Conservation (phyloP, 2,329 filamentous ascomycete species). For the Cyphellophora attinorum region DNA sequence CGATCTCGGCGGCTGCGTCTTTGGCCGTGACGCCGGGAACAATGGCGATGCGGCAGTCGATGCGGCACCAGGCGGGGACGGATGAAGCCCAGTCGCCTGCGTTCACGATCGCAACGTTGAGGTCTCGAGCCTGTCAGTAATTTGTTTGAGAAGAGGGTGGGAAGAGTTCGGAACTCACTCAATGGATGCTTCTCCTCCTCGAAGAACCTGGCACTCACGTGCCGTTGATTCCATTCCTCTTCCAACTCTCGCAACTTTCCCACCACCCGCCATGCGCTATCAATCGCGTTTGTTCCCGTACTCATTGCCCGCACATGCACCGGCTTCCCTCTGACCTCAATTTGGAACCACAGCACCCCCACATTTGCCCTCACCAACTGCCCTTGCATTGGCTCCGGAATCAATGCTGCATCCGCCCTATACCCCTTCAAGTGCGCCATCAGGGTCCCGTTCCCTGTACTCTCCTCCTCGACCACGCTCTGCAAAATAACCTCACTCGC, state of each 20-base stretch:
- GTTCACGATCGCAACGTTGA: conserved; percentile 15
- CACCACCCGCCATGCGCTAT: conserved; percentile 12
- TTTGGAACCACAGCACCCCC: conserved; percentile 14
- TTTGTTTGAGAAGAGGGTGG: background rate
- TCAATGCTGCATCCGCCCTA: conserved; percentile 13
- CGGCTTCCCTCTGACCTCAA: conserved; percentile 12
- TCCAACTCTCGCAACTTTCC: conserved; percentile 12
- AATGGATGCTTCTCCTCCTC: conserved; percentile 13
- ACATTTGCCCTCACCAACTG: conserved; percentile 14
- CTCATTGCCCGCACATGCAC: conserved; percentile 13
- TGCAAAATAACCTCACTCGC: conserved; percentile 13
- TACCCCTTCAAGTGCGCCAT: conserved; percentile 16
- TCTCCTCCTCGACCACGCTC: conserved; percentile 13
- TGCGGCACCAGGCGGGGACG: conserved; percentile 13
- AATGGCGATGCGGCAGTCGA: conserved; percentile 14
- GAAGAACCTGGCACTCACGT: conserved; percentile 8
- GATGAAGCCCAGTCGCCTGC: conserved; percentile 13
- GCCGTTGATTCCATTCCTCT: conserved; percentile 12
- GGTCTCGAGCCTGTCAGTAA: conserved; percentile 5
- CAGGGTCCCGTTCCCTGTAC: conserved; percentile 14
- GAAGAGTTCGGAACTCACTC: conserved; percentile 9
- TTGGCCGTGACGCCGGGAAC: conserved; percentile 11
- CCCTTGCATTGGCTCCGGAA: conserved; percentile 13
- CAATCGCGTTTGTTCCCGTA: conserved; percentile 12
- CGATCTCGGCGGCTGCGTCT: conserved; percentile 14